Evolutionary conservation across 345 rosid genomes (phyloP), one percentile per base, ranked within the genome.

Genomic region (Nephelium lappaceum): DNA sequence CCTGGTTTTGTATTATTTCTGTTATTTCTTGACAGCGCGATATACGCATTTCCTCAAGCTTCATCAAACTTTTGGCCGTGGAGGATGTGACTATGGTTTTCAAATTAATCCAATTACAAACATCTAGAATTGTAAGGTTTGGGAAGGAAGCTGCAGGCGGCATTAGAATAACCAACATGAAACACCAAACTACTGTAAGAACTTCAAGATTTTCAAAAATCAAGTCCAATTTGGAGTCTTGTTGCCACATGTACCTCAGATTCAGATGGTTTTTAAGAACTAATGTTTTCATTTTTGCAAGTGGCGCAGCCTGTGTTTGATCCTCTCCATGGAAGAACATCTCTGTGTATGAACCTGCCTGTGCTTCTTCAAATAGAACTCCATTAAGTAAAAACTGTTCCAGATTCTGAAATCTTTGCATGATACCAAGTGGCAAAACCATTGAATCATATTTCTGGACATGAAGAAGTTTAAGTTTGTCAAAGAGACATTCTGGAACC

Each of bases 211-310:
- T 43, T 27, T 31, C 78, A 19, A 79, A 8, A 15, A 43, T 9
- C 4, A 41, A 9, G 36, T 71, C 19, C 41, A 14, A 0, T 61
- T 16, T 43, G 11, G 65, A 55, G 31, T 74, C 31, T 38, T 76
- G 73, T 39, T 47, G 39, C 79, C 77, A 77, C 55, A 60, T 39
- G 8, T 25, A 19, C 27, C 38, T 18, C 16, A 73, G 38, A 39
- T 55, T 3, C 12, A 5, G 2, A 41, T 77, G 69, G 0, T 0
- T 0, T 0, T 0, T 0, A 19, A 77, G 41, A 8, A 0, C 0
- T 18, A 83, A 39, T 4, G 5, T 1, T 25, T 21, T 74, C 41
- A 82, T 27, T 73, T 27, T 27, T 27, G 31, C 31, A 0, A 27
- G 31, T 27, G 31, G 31, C 31, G 31, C 31, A 0, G 31, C 31